phyloP scores from a whole-genome alignment of 768 basidiomycete species.

The Galerina marginata region DNA sequence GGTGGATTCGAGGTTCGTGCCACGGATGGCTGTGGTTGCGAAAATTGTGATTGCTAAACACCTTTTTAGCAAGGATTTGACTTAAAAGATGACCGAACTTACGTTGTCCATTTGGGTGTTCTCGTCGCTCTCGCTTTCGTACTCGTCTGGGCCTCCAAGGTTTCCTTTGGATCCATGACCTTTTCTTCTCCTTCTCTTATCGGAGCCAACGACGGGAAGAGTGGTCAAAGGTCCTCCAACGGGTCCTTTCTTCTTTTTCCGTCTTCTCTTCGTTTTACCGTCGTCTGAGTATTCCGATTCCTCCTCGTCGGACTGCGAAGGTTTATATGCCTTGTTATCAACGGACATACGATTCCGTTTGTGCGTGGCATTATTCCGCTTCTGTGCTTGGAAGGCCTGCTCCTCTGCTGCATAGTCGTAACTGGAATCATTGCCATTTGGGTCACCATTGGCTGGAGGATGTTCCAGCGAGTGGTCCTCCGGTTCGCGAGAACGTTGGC shows the following conservation, averaged over 20 bases:
- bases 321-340: conserved; percentile 86
- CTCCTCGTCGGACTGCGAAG: conserved; percentile 66
- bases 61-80: conserved; percentile 27
- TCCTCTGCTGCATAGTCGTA: conserved; percentile 86
- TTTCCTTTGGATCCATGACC: conserved; percentile 50
- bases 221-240: conserved; percentile 63
- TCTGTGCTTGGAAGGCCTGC: conserved; percentile 55
- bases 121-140: conserved; percentile 53
- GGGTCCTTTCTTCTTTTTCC: conserved; percentile 58
- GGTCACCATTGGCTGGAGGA: conserved; percentile 38
- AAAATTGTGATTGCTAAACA: conserved; percentile 32
- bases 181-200: conserved; percentile 65
- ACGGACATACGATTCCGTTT: conserved; percentile 68
- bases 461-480: conserved; percentile 41
- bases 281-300: conserved; percentile 63
- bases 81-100: conserved; percentile 16
- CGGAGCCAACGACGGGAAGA: conserved; percentile 70
- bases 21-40: conserved; percentile 43
- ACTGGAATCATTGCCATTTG: conserved; percentile 50
- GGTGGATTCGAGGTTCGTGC: conserved; percentile 33
- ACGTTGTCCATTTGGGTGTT: conserved; percentile 44
- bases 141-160: conserved; percentile 52
- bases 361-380: conserved; percentile 32
- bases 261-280: conserved; percentile 57
- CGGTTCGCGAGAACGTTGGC: conserved; percentile 64